These are phyloP conservation scores for Phoenix roebelenii DNA, from an alignment of 176 grass and related monocot species.

Conservation along the genomic window DNA sequence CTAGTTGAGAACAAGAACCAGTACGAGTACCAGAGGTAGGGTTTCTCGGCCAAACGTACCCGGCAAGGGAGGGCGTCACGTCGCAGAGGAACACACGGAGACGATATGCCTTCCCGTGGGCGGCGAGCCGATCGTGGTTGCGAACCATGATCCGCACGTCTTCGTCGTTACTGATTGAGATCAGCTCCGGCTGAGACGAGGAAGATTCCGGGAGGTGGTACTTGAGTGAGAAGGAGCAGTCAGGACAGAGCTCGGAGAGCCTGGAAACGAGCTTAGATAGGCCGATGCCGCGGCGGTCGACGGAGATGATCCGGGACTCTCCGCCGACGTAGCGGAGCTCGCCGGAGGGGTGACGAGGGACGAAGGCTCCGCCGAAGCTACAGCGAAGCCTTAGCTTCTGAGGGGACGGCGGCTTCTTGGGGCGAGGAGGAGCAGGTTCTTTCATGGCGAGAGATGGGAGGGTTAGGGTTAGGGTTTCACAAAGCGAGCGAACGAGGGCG, in stretches of 20 bases:
- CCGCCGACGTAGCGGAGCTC: background rate
- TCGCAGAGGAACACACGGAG: background rate
- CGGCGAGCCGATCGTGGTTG: conserved; percentile 5
- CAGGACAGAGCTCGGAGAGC: background rate
- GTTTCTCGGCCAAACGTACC: background rate
- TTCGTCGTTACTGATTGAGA: background rate
- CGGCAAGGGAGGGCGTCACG: background rate
- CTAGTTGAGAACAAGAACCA: background rate
- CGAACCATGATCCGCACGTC: conserved; percentile 1
- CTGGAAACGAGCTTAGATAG: background rate
- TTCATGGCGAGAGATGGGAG: no score
- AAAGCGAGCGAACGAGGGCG: no score
- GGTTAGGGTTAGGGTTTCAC: no score
- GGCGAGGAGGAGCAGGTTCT: no score
- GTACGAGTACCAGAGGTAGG: background rate
- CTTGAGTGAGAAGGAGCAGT: conserved; percentile 1
- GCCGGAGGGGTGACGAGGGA: background rate
- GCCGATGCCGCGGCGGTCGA: background rate
- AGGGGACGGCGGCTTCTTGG: no score
- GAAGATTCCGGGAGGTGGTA: background rate
- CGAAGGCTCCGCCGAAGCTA: background rate
- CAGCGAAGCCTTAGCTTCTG: no score
- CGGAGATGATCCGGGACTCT: background rate
- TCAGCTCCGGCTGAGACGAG: background rate
- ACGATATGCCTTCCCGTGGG: background rate